These are phyloP conservation scores for Microthyrium microscopicum DNA, from an alignment of 2,329 filamentous ascomycete species.

Conservation along the genomic window DNA sequence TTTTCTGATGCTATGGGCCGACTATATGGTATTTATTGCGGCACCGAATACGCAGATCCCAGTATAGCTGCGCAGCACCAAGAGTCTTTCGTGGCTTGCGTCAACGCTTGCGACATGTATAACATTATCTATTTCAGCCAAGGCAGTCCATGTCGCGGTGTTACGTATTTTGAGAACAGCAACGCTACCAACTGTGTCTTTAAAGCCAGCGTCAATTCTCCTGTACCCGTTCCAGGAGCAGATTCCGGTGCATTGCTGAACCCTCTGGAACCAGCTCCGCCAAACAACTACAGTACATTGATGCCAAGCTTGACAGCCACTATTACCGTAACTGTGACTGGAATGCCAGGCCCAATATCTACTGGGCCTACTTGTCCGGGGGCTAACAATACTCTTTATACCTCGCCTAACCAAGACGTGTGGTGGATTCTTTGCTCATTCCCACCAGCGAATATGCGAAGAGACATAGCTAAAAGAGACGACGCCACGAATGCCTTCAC, in stretches of 20 bases:
- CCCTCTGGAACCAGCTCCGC: background rate
- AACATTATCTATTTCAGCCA: conserved; percentile 13
- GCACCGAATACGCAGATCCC: conserved; percentile 10
- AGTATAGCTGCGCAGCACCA: conserved; percentile 13
- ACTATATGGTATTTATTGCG: conserved; percentile 15
- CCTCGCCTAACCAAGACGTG: no score
- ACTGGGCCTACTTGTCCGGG: no score
- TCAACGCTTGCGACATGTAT: conserved; percentile 16
- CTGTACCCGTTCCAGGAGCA: background rate
- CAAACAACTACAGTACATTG: background rate
- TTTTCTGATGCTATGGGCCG: conserved; percentile 13
- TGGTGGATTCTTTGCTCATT: no score
- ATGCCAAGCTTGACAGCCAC: no score
- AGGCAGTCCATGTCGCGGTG: conserved; percentile 12
- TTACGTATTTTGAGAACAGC: conserved; percentile 12
- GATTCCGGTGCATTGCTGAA: background rate
- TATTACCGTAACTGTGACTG: no score
- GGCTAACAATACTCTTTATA: no score
- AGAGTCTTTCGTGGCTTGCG: conserved; percentile 13
- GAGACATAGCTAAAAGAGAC: no score
- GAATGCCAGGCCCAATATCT: no score
- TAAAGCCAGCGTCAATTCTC: background rate
- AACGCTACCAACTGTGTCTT: conserved; percentile 13
- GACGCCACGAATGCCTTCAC: no score
- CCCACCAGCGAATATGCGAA: no score